Conservation (phyloP, 2,329 filamentous ascomycete genomes). For the Monilinia fructigena region DNA sequence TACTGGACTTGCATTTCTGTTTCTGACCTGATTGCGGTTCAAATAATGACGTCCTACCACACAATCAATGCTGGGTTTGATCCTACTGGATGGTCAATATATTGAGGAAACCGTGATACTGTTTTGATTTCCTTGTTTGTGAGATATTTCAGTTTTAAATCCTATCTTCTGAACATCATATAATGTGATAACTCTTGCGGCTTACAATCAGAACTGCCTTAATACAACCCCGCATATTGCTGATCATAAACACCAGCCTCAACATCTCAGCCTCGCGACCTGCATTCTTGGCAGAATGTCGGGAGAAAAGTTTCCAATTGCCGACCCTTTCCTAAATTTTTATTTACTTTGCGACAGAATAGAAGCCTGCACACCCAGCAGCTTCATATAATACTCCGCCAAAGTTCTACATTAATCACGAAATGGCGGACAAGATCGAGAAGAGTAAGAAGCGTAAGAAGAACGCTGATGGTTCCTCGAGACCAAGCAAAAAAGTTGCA, state of each 20-base stretch:
- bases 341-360: constrained; percentile 16
- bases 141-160: no score
- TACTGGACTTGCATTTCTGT: not conserved
- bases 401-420: constrained; percentile 4
- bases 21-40: not conserved
- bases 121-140: not conserved
- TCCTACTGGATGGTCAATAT: no score
- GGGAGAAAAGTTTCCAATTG: constrained; percentile 25
- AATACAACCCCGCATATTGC: no score
- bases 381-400: constrained; percentile 2
- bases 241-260: constrained; percentile 2
- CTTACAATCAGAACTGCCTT: no score
- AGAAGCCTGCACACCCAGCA: not conserved
- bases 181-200: not conserved
- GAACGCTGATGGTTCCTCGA: constrained; percentile 42
- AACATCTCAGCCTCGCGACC: constrained; percentile 4
- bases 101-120: not conserved
- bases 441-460: constrained; percentile 53
- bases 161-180: not conserved
- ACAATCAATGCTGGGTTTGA: not conserved
- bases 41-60: not conserved
- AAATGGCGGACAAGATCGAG: constrained; percentile 37
- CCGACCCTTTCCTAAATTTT: constrained; percentile 19
- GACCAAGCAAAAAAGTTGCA: constrained; percentile 54
- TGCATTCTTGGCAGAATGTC: constrained; percentile 14